A percentile compares a stretch with the other conserved stretches of the same genome.
Evolutionary conservation across 495 filamentous ascomycete genomes (phyloP).

Genomic region (Viridothelium virens): DNA sequence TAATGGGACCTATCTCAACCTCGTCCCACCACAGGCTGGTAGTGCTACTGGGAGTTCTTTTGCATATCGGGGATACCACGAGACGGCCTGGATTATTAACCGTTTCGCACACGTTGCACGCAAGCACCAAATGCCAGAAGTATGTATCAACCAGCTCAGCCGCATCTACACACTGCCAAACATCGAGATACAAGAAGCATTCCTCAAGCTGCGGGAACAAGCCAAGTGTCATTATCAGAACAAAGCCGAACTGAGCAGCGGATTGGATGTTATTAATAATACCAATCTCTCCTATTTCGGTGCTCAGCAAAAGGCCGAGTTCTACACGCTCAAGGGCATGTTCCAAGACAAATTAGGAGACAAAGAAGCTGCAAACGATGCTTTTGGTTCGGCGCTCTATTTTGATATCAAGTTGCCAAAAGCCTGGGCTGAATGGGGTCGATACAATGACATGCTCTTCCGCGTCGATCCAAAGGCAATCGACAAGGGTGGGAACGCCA

Average conservation of each 20-base stretch:
- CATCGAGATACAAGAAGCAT: constrained; percentile 98
- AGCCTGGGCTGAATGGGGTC: constrained; percentile 98
- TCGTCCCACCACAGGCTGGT: constrained; percentile 72
- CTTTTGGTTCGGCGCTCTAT: constrained; percentile 88
- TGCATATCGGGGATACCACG: constrained; percentile 94
- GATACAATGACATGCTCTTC: constrained; percentile 92
- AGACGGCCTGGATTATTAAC: constrained; percentile 99
- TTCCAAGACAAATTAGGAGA: constrained; percentile 89
- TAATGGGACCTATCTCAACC: constrained; percentile 81
- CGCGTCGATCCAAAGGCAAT: constrained; percentile 77
- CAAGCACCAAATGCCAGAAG: constrained; percentile 92
- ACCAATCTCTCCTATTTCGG: constrained; percentile 99
- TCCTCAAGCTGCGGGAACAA: constrained; percentile 93
- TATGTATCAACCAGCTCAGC: constrained; percentile 92
- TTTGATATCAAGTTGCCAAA: constrained; percentile 93
- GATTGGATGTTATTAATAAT: constrained; percentile 97
- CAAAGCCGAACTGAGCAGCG: constrained; percentile 76
- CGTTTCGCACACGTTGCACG: constrained; percentile 95
- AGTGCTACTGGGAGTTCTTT: constrained; percentile 71
- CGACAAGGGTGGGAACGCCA: constrained; percentile 73
- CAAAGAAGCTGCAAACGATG: constrained; percentile 82
- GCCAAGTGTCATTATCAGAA: constrained; percentile 99
- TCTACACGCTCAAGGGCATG: constrained; percentile 99
- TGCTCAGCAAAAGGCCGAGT: constrained; percentile 91
- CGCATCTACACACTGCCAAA: constrained; percentile 98